Conservation (phyloP, 805 yeast species). For the Metschnikowia similis region DNA sequence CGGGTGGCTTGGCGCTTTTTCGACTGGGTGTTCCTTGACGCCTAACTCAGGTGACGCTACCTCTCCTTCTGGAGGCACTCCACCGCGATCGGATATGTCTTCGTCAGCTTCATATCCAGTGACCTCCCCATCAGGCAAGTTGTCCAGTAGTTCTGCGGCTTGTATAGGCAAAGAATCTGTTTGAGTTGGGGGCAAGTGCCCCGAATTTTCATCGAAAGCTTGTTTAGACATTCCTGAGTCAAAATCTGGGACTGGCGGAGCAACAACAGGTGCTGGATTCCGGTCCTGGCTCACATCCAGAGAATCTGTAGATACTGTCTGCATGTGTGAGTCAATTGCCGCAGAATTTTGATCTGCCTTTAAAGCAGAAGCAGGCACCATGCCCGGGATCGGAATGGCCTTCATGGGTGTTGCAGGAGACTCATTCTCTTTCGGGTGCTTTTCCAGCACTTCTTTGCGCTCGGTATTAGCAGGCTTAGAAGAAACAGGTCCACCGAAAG, state of each 20-base stretch:
- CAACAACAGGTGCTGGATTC: background rate
- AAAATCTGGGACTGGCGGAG: background rate
- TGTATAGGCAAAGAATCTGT: background rate
- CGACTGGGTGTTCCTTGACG: background rate
- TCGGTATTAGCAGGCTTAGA: slow-evolving; percentile 9
- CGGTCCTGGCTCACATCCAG: background rate
- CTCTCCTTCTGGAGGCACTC: slow-evolving; percentile 1
- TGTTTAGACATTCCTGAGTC: background rate
- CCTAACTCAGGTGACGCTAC: background rate
- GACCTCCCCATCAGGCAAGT: slow-evolving; percentile 21
- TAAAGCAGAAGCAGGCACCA: slow-evolving; percentile 2
- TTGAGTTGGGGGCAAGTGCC: background rate
- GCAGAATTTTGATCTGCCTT: background rate
- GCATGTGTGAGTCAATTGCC: background rate
- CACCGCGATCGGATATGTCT: slow-evolving; percentile 32
- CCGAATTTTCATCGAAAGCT: background rate
- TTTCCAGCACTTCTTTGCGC: slow-evolving; percentile 8
- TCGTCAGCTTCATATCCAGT: slow-evolving; percentile 76
- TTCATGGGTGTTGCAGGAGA: slow-evolving; percentile 1
- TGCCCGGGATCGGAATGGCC: slow-evolving; percentile 12
- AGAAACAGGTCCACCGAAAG: slow-evolving; percentile 28
- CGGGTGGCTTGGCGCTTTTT: background rate
- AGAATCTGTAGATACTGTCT: background rate
- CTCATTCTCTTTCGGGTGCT: background rate
- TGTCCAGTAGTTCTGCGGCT: background rate